Base-by-base conservation (phyloP, 2,329 filamentous ascomycete species). In the Clathrospora elynae region DNA sequence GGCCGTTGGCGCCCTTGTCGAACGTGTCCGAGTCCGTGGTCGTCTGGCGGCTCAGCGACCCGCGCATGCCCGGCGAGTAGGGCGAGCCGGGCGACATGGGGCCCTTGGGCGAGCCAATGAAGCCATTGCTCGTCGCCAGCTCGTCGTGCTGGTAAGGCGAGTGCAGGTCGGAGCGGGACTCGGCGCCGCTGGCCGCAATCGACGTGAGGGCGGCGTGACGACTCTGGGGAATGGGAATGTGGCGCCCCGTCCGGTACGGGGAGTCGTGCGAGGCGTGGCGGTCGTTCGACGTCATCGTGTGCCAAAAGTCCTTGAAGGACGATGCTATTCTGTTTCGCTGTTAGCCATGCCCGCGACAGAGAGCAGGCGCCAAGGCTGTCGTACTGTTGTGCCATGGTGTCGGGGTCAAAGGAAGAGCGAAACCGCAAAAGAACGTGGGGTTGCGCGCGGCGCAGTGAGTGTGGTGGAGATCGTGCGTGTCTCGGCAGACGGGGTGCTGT, bases 251-350 rank as follows among this genome's bases (percentile, higher is more conserved):
- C 67, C 91, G 86, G 74, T 95, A 95, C 35, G 93, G 91, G 46
- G 92, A 95, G 74, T 99, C 89, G 78, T 87, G 88, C 50, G 85
- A 86, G 53, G 93, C 95, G 76, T 99, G 84, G 51, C 93, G 95
- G 76, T 84, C 80, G 64, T 85, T 80, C 53, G 83, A 86, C 68
- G 83, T 87, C 80, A 87, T 72, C 46, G 70, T 93, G 59, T 97
- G 93, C 93, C 93, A 99, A 76, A 99, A 92, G 51, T 87, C 88
- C 73, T 87, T 87, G 73, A 93, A 87, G 73, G 86, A 83, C 41
- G 58, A 49, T 22, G 65, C 57, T 34, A 71, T 61, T 43, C 66
- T 70, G 61, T 39, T 11, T 31, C 19, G 38, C 22, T 35, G 59
- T 69, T 54, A 70, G 65, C 37, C 44, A 44, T 31, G 49, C 25